Evolutionary conservation across 352 stramenopile genomes (phyloP), one percentile per base, ranked within the genome.

Genomic region (Phytophthora aleatoria): DNA sequence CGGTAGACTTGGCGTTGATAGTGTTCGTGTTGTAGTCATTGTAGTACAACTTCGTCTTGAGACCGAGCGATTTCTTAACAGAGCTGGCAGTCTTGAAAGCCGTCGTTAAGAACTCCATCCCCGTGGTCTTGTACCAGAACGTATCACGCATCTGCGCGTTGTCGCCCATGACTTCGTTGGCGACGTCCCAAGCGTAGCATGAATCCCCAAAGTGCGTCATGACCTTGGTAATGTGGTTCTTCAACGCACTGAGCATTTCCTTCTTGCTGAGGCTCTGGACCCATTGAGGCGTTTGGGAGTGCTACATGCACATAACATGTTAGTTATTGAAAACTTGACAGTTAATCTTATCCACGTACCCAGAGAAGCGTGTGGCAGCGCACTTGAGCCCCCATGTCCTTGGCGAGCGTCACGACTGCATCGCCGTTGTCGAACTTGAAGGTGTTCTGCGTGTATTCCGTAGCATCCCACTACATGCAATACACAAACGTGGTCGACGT

Each of bases 41-140:
- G 57, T 71, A 71, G 64, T 71, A 71, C 39, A 71, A 16, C 26
- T 71, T 71, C 11, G 57, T 64, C 28, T 62, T 72, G 3, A 75
- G 49, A 5, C 57, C 57, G 1, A 72, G 63, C 27, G 45, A 60
- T 27, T 75, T 65, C 48, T 75, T 75, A 43, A 75, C 63, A 0
- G 52, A 28, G 31, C 50, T 66, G 7, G 67, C 67, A 8, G 67
- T 72, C 53, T 66, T 75, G 48, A 75, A 75, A 7, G 67, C 63
- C 42, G 67, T 75, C 15, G 57, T 52, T 11, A 75, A 42, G 62
- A 66, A 75, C 8, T 75, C 67, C 52, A 61, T 75, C 1, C 69
- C 69, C 12, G 69, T 76, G 41, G 57, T 67, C 12, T 41, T 71
- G 64, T 76, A 76, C 69, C 69, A 76, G 50, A 73, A 76, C 3